Base-by-base conservation (phyloP, 768 basidiomycete species). In the Kwoniella newhampshirensis region DNA sequence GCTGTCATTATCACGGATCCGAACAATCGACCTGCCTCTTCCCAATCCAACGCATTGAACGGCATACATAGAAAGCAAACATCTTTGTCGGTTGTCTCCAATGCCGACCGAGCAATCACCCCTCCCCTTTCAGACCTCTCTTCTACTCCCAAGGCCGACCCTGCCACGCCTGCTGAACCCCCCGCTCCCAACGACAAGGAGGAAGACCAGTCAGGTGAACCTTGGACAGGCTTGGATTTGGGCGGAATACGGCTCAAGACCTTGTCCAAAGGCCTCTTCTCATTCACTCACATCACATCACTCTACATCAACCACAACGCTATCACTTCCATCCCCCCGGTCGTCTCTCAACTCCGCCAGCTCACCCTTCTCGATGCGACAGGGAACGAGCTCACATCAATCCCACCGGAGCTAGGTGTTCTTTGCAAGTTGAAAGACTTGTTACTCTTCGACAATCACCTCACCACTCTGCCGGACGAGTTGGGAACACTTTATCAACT, bases 301-400 rank as follows among this genome's bases (percentile, higher is more conserved):
- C 86, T 99, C 46, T 97, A 93, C 78, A 88, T 99, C 75, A 97
- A 97, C 66, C 94, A 98, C 80, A 99, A 99, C 70, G 80, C 84
- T 23, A 81, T 99, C 43, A 79, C 85, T 8, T 75, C 82, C 60
- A 78, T 99, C 30, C 91, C 94, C 3, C 83, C 87, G 18, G 84
- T 88, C 75, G 90, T 99, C 51, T 80, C 88, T 45, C 86, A 83
- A 64, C 83, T 99, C 56, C 84, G 86, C 37, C 87, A 92, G 73
- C 81, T 99, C 35, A 88, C 90, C 64, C 78, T 91, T 32, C 85
- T 99, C 40, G 96, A 99, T 78, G 82, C 92, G 44, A 94, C 93
- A 1, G 87, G 86, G 48, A 99, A 99, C 77, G 85, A 81, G 62
- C 82, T 99, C 44, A 78, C 82, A 25, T 77, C 83, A 2, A 78